These are phyloP conservation scores for Gloeopeniophorella convolvens DNA, from an alignment of 768 basidiomycete genomes.

Conservation along the genomic window DNA sequence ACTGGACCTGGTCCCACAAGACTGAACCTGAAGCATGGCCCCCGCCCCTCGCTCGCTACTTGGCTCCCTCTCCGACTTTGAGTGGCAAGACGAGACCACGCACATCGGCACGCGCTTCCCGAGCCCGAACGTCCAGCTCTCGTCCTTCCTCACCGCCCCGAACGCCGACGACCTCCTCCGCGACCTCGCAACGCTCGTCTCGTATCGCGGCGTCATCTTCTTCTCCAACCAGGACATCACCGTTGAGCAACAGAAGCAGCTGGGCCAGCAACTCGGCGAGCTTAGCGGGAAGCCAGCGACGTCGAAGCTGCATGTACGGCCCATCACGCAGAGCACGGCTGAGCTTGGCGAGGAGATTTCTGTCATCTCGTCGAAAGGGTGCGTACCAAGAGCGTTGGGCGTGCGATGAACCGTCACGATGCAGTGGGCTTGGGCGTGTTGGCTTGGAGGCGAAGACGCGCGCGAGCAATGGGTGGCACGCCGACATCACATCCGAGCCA, in stretches of 20 bases:
- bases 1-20: too few species aligned
- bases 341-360: conserved; percentile 49
- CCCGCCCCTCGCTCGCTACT: too few species aligned
- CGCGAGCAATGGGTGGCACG: conserved; percentile 44
- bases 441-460: conserved; percentile 29
- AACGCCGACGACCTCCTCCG: conserved; percentile 45
- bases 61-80: conserved; percentile 33
- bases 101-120: conserved; percentile 53
- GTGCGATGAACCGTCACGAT: neutral
- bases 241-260: conserved; percentile 43
- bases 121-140: conserved; percentile 39
- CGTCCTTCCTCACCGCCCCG: conserved; percentile 36
- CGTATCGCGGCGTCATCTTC: conserved; percentile 59
- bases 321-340: conserved; percentile 42
- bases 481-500: conserved; percentile 55
- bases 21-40: too few species aligned
- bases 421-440: conserved; percentile 36
- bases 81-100: conserved; percentile 40
- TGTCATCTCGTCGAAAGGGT: conserved; percentile 44
- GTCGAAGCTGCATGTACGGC: conserved; percentile 49
- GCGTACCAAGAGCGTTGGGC: conserved; percentile 4
- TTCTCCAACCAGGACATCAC: conserved; percentile 50
- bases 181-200: conserved; percentile 48
- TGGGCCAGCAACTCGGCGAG: conserved; percentile 43
- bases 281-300: conserved; percentile 42